These are phyloP conservation scores for Flaveria sonorensis DNA, from an alignment of 129 eudicot species.

Conservation along the genomic window DNA sequence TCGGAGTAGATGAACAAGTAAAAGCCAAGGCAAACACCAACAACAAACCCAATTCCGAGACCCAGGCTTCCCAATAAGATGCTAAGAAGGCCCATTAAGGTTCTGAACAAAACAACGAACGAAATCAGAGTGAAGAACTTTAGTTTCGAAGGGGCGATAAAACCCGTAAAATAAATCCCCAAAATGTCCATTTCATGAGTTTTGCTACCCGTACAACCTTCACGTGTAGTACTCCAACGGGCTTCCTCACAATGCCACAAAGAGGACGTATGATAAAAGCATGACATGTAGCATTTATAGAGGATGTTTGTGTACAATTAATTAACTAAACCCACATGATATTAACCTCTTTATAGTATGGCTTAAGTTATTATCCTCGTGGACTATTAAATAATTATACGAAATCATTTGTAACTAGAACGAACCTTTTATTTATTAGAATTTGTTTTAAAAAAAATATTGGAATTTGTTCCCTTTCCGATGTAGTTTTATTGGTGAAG, in stretches of 20 bases:
- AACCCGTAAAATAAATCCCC: not conserved
- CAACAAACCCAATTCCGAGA: slow-evolving; percentile 52
- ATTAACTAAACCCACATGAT: too few relatives aligned
- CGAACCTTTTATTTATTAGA: too few relatives aligned
- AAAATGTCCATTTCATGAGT: slow-evolving; percentile 77
- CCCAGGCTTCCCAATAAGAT: slow-evolving; percentile 65
- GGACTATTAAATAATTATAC: too few relatives aligned
- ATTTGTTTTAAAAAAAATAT: too few relatives aligned
- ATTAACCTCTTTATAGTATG: not conserved
- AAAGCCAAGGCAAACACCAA: slow-evolving; percentile 68
- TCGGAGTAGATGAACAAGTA: slow-evolving; percentile 69
- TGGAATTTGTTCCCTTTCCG: too few relatives aligned
- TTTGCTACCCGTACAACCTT: slow-evolving; percentile 64
- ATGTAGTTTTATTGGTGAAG: too few relatives aligned
- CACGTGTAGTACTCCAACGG: slow-evolving; percentile 81
- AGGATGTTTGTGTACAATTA: not conserved
- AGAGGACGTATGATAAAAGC: not conserved
- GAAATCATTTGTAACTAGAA: too few relatives aligned
- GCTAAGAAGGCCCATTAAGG: slow-evolving; percentile 58
- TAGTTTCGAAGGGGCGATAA: slow-evolving; percentile 6
- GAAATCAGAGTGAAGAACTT: not conserved
- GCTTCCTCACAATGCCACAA: slow-evolving; percentile 51
- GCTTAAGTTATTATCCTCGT: too few relatives aligned
- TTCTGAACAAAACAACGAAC: not conserved
- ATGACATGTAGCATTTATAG: not conserved